Conservation (phyloP, 257 asterid genomes). For the Fraxinus anomala region DNA sequence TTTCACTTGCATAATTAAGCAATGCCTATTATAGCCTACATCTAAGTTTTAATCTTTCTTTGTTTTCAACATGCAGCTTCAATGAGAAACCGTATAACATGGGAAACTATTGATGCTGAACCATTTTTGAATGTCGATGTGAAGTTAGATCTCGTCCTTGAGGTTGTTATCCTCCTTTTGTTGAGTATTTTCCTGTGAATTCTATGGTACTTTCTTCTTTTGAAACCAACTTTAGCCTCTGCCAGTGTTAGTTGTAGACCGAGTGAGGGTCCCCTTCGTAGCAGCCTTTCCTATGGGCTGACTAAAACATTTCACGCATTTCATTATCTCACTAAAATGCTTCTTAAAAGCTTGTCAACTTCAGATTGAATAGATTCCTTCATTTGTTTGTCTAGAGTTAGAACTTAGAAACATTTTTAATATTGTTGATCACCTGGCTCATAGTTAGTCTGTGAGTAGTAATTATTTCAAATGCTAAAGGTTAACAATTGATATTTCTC, state of each 20-base stretch:
- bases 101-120: conserved; percentile 61
- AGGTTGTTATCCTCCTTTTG: conserved; percentile 34
- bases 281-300: neutral
- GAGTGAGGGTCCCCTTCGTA: neutral
- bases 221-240: neutral
- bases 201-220: conserved; percentile 6
- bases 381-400: neutral
- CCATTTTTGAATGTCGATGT: conserved; percentile 66
- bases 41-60: neutral
- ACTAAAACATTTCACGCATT: neutral
- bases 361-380: neutral
- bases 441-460: neutral
- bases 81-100: conserved; percentile 71
- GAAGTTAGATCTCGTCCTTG: conserved; percentile 42
- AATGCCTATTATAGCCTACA: neutral
- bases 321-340: neutral
- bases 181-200: conserved; percentile 1
- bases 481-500: neutral
- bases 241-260: neutral
- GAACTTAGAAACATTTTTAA: neutral
- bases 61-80: conserved; percentile 53
- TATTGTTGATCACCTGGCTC: neutral
- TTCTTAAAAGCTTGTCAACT: neutral
- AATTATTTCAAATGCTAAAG: neutral
- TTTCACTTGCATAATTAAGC: neutral